Evolutionary conservation across 768 basidiomycete genomes (phyloP), one percentile per base, ranked within the genome.

Genomic region (Cyclocybe cylindracea): DNA sequence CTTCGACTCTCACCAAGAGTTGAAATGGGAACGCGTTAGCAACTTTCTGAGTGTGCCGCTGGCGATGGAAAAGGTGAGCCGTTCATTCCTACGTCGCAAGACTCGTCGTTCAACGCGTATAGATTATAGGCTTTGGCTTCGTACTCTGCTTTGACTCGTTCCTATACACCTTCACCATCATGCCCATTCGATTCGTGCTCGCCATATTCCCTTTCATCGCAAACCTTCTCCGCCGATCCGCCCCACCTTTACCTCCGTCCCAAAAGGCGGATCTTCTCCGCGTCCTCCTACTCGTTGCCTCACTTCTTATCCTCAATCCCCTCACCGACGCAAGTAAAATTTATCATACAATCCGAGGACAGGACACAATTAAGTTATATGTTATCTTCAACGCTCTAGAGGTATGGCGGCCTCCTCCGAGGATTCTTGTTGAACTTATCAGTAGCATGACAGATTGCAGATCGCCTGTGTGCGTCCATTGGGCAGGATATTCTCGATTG

Each of bases 321-420:
- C 78, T 94, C 37, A 94, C 95, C 6, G 96, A 99, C 64, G 90
- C 94, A 8, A 96, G 94, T 70, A 94, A 95, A 74, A 96, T 99
- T 59, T 99, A 99, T 61, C 97, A 99, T 63, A 89, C 88, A 11
- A 98, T 99, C 49, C 86, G 97, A 16, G 96, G 95, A 0, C 97
- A 98, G 69, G 97, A 99, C 60, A 97, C 94, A 2, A 96, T 99
- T 74, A 99, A 98, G 73, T 71, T 99, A 44, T 98, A 98, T 73
- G 97, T 99, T 53, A 96, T 99, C 45, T 99, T 98, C 73, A 98
- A 98, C 68, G 95, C 94, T 9, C 78, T 99, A 6, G 97, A 99
- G 81, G 96, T 96, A 68, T 51, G 85, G 66, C 13, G 16, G 13
- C 46, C 24, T 16, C 36, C 6, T 39, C 31, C 10, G 5, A 37